A percentile compares a stretch with the other conserved stretches of the same genome.
phyloP scores from a whole-genome alignment of 148 eudicot species.

The Fallopia convolvulus region DNA sequence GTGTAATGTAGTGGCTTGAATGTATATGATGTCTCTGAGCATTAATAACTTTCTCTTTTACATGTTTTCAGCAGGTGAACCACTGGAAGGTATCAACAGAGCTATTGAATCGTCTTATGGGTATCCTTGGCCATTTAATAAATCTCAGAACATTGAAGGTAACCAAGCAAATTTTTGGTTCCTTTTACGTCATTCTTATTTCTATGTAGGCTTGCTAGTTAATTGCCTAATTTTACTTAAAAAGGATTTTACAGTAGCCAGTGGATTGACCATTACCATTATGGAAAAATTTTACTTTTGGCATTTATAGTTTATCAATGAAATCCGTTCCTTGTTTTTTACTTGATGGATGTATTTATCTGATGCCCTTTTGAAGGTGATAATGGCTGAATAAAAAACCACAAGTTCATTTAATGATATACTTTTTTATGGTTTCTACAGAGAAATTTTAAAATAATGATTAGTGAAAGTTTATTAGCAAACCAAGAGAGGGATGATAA shows the following conservation, averaged over 20 bases:
- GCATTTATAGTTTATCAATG: background rate
- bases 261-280: background rate
- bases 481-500: conserved; percentile 84
- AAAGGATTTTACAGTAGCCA: background rate
- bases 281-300: background rate
- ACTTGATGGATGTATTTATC: background rate
- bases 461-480: conserved; percentile 62
- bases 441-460: conserved; percentile 80
- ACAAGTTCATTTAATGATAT: background rate
- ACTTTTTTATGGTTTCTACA: conserved; percentile 18
- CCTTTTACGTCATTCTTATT: background rate
- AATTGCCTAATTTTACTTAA: background rate
- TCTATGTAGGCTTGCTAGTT: background rate
- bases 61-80: conserved; percentile 63
- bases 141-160: conserved; percentile 94
- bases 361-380: too few relatives aligned
- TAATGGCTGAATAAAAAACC: background rate
- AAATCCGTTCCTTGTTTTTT: background rate
- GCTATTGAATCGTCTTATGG: conserved; percentile 78
- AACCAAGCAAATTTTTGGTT: conserved; percentile 13
- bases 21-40: background rate
- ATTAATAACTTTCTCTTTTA: conserved; percentile 12
- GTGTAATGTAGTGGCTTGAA: background rate
- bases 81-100: conserved; percentile 74
- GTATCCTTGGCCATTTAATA: conserved; percentile 81